Conservation (phyloP, 2,329 filamentous ascomycete species). For the Teratosphaeria epicoccoides region DNA sequence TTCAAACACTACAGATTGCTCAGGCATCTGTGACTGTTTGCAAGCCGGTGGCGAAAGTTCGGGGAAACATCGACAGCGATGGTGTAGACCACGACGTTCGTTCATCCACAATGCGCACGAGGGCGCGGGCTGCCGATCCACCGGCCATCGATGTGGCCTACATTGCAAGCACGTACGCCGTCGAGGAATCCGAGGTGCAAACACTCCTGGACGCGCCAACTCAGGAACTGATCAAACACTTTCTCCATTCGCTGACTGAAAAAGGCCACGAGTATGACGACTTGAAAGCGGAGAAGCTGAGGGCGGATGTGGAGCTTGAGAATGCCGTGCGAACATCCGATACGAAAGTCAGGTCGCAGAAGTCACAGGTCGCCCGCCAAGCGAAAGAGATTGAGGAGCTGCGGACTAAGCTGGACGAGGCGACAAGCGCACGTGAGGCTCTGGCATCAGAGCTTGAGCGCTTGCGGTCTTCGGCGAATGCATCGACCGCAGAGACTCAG, state of each 20-base stretch:
- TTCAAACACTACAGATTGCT: not conserved
- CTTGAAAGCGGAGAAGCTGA: conserved; percentile 76
- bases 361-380: conserved; percentile 69
- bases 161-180: conserved; percentile 58
- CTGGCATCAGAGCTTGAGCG: conserved; percentile 73
- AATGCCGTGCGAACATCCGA: conserved; percentile 77
- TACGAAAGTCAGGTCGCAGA: conserved; percentile 69
- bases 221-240: conserved; percentile 60
- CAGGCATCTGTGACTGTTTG: not conserved
- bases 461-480: conserved; percentile 63
- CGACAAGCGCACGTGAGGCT: conserved; percentile 65
- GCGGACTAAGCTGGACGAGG: conserved; percentile 66
- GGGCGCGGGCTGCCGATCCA: conserved; percentile 34
- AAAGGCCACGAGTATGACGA: conserved; percentile 78
- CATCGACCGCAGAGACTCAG: conserved; percentile 62
- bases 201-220: conserved; percentile 59
- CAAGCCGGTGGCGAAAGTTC: not conserved
- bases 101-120: conserved; percentile 39
- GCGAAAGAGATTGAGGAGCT: conserved; percentile 74
- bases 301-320: conserved; percentile 85
- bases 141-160: conserved; percentile 59
- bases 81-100: not conserved
- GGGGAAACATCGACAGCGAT: not conserved
- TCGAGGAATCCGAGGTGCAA: conserved; percentile 54
- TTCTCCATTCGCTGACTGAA: conserved; percentile 62